Base-by-base conservation (phyloP, 257 asterid genomes). In the Gentiana straminea region DNA sequence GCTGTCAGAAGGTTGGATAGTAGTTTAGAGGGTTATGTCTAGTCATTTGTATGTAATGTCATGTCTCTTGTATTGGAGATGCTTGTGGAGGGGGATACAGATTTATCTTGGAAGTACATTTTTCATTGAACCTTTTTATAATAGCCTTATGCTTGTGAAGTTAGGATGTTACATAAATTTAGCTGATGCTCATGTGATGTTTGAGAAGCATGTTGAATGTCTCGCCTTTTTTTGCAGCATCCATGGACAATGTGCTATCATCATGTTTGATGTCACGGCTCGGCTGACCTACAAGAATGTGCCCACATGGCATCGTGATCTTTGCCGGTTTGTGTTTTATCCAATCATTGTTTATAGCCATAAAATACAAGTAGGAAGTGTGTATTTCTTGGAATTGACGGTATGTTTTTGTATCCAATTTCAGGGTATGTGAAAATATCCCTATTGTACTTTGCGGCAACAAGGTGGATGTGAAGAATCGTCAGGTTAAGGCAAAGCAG, bases 301-400 rank as follows among this genome's bases (percentile, higher is more conserved):
- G 9, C 94, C 94, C 0, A 84, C 89, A 13, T 87, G 96, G 96
- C 94, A 87, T 59, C 86, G 93, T 71, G 94, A 87, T 77, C 86
- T 87, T 65, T 84, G 92, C 82, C 58, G 95, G 94, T 86, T 68
- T 61, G 60, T 68, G 3, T 3, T 51, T 1, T 7, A 13, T 32
- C 3, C n/a, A 24, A 24, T 24, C 24, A 5, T 35, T 51, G 7
- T 3, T 39, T 8, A 52, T 11, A 24, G 10, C 53, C 45, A 13
- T 44, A 7, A 5, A 12, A 39, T 33, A 41, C 35, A 33, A 2
- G 10, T 32, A 33, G 6, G 35, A 57, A 11, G 35, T 33, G 13
- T 4, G 34, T n/a, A 35, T 52, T 24, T 35, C 35, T 10, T 12
- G 12, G 24, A 62, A 60, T 37, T 51, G 6, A 43, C 15, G 8